Evolutionary conservation across 2,329 filamentous ascomycete species (phyloP), one percentile per base, ranked within the genome.

Genomic region (Ascochyta pisi): DNA sequence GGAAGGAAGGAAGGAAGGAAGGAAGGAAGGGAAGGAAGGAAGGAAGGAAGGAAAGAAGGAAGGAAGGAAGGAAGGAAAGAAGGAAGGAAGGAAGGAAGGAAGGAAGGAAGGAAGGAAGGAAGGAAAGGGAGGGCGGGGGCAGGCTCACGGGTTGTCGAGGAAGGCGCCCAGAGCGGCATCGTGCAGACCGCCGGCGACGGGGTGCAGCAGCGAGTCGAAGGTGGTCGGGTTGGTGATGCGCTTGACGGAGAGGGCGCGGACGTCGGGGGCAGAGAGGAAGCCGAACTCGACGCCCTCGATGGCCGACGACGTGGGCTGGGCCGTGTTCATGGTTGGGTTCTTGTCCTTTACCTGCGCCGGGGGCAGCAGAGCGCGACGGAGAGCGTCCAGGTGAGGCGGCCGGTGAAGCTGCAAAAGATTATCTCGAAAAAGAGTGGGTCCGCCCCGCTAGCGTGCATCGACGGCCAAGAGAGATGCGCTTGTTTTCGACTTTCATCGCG

Each of bases 181-280:
- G 73, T 99, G 96, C 8, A 99, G 84, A 74, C 95, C 95, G 56
- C 92, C 92, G 13, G 92, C 90, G 9, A 96, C 85, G 7, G 94
- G 93, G 68, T 96, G 93, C 64, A 96, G 84, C 53, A 97, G 86
- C 55, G 87, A 92, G 78, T 98, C 95, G 76, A 98, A 95, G n/a
- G 95, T 96, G 64, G 86, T 91, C 47, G 92, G 89, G 79, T 96
- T 96, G 72, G 96, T 90, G 68, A 99, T 96, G 77, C 88, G 87
- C 81, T 95, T 95, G 65, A 97, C 95, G 8, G 95, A 99, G 67
- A 98, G 87, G 58, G 88, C 85, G 74, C 88, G 88, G 73, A 99
- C 92, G 76, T 99, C 94, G 58, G 89, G 83, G 47, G 88, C 83
- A 19, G 90, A 87, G 65, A 98, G 86, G 72, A 96, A 91, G 41